Evolutionary conservation across 345 rosid genomes (phyloP).

Genomic region (Eucalyptus regnans): DNA sequence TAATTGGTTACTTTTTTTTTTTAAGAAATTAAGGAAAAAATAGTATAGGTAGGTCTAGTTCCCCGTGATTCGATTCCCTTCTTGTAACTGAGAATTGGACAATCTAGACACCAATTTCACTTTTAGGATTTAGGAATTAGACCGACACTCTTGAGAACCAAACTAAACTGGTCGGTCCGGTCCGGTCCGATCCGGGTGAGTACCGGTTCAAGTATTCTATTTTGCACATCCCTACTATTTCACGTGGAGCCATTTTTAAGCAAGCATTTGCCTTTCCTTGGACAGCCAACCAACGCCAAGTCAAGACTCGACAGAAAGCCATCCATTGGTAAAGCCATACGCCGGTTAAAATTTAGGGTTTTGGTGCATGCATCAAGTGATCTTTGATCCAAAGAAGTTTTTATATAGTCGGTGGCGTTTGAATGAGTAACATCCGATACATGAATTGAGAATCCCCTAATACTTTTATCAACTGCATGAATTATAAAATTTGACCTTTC

Average conservation of each 20-base stretch:
- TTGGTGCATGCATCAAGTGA: neutral
- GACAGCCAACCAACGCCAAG: neutral
- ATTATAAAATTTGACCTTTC: neutral
- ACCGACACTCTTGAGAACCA: too few species aligned
- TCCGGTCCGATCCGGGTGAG: rapidly evolving
- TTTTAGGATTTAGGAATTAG: too few species aligned
- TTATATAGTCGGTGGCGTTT: neutral
- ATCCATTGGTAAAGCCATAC: neutral
- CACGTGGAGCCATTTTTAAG: neutral
- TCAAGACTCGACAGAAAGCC: neutral
- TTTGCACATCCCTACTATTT: too few species aligned
- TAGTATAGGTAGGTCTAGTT: rapidly evolving
- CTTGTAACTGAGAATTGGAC: too few species aligned
- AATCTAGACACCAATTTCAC: too few species aligned
- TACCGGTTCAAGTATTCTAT: too few species aligned
- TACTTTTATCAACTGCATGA: too few species aligned
- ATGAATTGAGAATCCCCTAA: neutral
- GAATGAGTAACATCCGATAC: rapidly evolving
- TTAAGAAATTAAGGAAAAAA: too few species aligned
- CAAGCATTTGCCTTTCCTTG: neutral
- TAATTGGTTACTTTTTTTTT: too few species aligned
- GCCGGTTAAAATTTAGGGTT: neutral
- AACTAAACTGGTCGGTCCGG: rapidly evolving
- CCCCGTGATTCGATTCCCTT: rapidly evolving
- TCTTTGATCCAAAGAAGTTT: neutral